A percentile compares a stretch with the other conserved stretches of the same genome.
These are phyloP conservation scores for Cucumis sativus DNA, from an alignment of 306 rosid species.

Conservation along the genomic window Cucumber_9930_V3 NC_026661.2:12100501-12101000, in stretches of 20 bases:
- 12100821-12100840: no score
- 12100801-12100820: no score
- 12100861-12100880: no score
- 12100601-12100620: neutral
- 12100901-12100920: no score
- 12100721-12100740: neutral
- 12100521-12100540: no score
- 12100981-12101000: no score
- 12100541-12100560: neutral
- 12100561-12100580: neutral
- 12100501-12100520: neutral
- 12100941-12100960: no score
- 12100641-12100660: neutral
- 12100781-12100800: no score
- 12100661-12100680: neutral
- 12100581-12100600: neutral
- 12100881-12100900: no score
- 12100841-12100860: no score
- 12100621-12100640: neutral
- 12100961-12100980: no score
- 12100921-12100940: no score
- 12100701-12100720: neutral
- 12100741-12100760: neutral
- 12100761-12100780: neutral
- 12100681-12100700: neutral